Evolutionary conservation across 176 grass and related monocot genomes (phyloP).

Genomic region (Aegilops umbellulata): DNA sequence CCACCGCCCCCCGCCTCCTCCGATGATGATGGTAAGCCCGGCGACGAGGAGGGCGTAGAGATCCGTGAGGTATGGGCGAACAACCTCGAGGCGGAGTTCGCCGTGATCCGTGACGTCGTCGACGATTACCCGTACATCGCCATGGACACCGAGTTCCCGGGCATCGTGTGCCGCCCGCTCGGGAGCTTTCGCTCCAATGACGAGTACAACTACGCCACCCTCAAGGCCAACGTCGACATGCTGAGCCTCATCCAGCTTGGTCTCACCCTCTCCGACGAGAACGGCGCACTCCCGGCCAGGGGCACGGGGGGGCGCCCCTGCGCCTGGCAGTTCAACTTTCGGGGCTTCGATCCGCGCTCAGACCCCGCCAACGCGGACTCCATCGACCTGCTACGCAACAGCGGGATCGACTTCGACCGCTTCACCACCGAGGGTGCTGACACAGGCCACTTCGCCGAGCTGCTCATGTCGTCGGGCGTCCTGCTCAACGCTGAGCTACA

Average conservation of each 20-base stretch:
- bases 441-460: slow-evolving; percentile 55
- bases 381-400: slow-evolving; percentile 56
- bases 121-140: slow-evolving; percentile 60
- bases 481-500: slow-evolving; percentile 52
- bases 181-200: slow-evolving; percentile 4
- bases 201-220: slow-evolving; percentile 60
- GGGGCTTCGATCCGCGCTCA: slow-evolving; percentile 51
- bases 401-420: slow-evolving; percentile 66
- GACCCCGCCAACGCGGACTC: slow-evolving; percentile 52
- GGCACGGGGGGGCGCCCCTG: slow-evolving; percentile 34
- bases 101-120: slow-evolving; percentile 52
- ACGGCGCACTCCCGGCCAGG: slow-evolving; percentile 46
- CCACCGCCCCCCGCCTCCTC: slow-evolving; percentile 3
- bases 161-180: slow-evolving; percentile 41
- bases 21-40: background rate
- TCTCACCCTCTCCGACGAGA: slow-evolving; percentile 58
- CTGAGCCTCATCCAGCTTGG: slow-evolving; percentile 89
- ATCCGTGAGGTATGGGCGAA: slow-evolving; percentile 77
- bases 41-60: slow-evolving; percentile 37
- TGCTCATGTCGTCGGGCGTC: slow-evolving; percentile 72
- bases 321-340: slow-evolving; percentile 91
- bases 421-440: slow-evolving; percentile 50
- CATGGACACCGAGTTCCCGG: slow-evolving; percentile 95
- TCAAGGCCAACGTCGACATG: slow-evolving; percentile 69
- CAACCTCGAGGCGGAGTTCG: slow-evolving; percentile 72